Percentiles rank a stretch among this genome's conserved stretches.
phyloP scores from a whole-genome alignment of 768 basidiomycete species.

The Lentinula edodes region DNA sequence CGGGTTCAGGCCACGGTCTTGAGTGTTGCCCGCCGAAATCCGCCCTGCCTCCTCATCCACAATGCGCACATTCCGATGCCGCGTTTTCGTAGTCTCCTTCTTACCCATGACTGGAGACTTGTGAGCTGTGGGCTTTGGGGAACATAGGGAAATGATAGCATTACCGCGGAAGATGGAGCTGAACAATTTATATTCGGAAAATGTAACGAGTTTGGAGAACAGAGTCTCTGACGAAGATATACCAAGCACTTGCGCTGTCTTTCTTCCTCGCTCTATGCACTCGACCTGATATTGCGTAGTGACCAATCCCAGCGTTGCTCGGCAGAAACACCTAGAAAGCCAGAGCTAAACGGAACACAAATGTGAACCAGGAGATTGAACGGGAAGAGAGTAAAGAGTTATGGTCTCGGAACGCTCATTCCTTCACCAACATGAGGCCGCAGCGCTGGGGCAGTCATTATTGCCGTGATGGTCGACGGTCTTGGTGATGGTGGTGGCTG shows the following conservation, averaged over 20 bases:
- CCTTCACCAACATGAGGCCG: not conserved
- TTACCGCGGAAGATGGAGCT: too few species aligned
- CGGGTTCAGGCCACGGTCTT: not conserved
- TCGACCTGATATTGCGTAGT: not conserved
- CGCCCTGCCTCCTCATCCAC: not conserved
- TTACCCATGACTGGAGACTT: not conserved
- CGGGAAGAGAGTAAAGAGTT: not conserved
- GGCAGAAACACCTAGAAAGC: not conserved
- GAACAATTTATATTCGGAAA: too few species aligned
- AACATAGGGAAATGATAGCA: too few species aligned
- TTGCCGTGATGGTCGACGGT: not conserved
- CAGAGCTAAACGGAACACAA: not conserved
- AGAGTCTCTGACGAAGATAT: too few species aligned
- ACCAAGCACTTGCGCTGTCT: too few species aligned
- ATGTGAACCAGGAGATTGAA: not conserved
- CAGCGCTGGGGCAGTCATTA: not conserved
- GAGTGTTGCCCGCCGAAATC: not conserved
- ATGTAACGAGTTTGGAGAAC: too few species aligned
- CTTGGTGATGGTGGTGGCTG: not conserved
- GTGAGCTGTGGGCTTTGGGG: not conserved
- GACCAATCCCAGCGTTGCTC: not conserved
- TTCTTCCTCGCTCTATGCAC: too few species aligned
- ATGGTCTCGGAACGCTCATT: not conserved
- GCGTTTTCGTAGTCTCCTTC: not conserved
- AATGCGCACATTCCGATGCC: not conserved